These are phyloP conservation scores for Chaetomium olivaceum DNA, from an alignment of 2,329 filamentous ascomycete species.

Conservation along the genomic window DNA sequence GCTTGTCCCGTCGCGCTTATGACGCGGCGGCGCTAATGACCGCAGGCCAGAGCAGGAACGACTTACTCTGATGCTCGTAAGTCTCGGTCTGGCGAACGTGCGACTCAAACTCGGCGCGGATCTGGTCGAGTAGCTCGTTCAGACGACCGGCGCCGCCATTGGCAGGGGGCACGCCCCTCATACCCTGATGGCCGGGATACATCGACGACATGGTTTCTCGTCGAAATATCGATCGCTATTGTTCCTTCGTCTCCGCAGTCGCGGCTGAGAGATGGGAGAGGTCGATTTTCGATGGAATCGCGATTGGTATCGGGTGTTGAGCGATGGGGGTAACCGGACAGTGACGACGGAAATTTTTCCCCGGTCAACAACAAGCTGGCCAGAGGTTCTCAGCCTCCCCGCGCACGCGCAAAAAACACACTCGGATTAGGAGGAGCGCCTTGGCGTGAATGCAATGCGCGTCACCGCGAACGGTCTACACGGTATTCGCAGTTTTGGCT, in stretches of 20 bases:
- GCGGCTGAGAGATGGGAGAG: background rate
- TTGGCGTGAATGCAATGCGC: conserved; percentile 26
- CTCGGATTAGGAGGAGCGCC: conserved; percentile 10
- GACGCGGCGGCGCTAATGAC: background rate
- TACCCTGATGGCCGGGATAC: conserved; percentile 85
- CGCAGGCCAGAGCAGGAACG: background rate
- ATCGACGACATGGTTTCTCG: conserved; percentile 63
- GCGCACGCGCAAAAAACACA: conserved; percentile 22
- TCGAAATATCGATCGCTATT: background rate
- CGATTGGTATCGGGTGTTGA: conserved; percentile 1
- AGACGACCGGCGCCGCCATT: conserved; percentile 62
- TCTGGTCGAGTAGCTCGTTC: conserved; percentile 87
- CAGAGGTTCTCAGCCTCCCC: conserved; percentile 17
- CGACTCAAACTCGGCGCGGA: conserved; percentile 87
- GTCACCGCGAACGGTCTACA: conserved; percentile 14
- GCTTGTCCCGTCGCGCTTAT: background rate
- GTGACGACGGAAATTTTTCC: conserved; percentile 23
- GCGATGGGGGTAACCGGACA: background rate
- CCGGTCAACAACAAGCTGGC: conserved; percentile 19
- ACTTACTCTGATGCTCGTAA: conserved; percentile 92
- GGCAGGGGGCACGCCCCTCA: conserved; percentile 66
- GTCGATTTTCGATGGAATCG: conserved; percentile 3
- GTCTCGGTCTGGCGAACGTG: conserved; percentile 79
- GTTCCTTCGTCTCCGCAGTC: background rate
- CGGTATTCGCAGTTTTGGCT: background rate